Evolutionary conservation across 129 eudicot species (phyloP), one percentile per base, ranked within the genome.

Genomic region (Centrapalus pauciflorus): DNA sequence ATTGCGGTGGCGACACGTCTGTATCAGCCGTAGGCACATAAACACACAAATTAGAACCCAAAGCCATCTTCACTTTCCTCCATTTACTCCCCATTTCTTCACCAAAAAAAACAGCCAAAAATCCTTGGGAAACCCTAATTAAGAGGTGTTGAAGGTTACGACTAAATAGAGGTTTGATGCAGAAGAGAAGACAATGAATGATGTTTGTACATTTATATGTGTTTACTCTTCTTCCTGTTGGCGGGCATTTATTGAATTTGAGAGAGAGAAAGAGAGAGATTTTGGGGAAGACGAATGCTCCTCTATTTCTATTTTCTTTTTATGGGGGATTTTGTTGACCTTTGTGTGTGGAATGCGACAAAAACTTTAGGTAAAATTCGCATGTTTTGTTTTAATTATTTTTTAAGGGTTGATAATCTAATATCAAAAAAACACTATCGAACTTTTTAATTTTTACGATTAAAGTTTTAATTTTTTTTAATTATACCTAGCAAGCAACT

Each of bases 1-100:
- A 77, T 10, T 77, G 72, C 60, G 89, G 83, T 9, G 77, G 76
- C 28, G 81, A 67, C 3, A 24, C 78, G 48, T 76, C 71, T 1
- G 51, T 9, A 35, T 64, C 64, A 32, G 57, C 21, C 58, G 71
- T 45, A 71, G 76, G 81, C 28, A 77, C 71, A 49, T 70, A 70
- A 29, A 77, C 27, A 70, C 81, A 77, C 11, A 77, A 33, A 77
- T 70, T 77, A 43, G 72, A 62, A 21, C 72, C 59, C 51, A 77
- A 48, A 55, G 81, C 81, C 71, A 52, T 58, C 67, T 64, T 77
- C 43, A 77, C 62, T 70, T 70, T 77, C 62, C 52, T 77, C 77
- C 77, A 77, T 77, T 63, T 77, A 37, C 81, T 77, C 8, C 54
- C 72, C 81, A 76, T 75, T 46, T 50, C 33, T 33, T n/a, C 21